Conservation (phyloP, 2,329 filamentous ascomycete genomes). For the Dendryphion nanum region DNA sequence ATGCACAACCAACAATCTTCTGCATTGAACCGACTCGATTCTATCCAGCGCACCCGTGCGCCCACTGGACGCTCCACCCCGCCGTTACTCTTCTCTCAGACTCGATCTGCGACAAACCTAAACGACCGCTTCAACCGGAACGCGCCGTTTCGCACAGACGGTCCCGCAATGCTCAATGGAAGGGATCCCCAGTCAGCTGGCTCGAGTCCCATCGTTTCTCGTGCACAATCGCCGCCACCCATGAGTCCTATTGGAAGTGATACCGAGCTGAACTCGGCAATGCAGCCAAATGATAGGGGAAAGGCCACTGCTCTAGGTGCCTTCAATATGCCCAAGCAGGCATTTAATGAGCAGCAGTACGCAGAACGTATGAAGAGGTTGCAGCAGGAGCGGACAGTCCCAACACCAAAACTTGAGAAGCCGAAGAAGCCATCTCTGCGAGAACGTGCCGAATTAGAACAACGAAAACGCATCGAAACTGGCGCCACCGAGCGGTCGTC, state of each 20-base stretch:
- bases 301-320: slow-evolving; percentile 75
- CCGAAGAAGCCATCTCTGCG: slow-evolving; percentile 23
- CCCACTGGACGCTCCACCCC: slow-evolving; percentile 53
- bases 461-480: slow-evolving; percentile 29
- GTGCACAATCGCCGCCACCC: slow-evolving; percentile 54
- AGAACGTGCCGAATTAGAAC: slow-evolving; percentile 37
- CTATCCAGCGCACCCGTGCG: slow-evolving; percentile 61
- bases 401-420: slow-evolving; percentile 37
- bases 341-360: slow-evolving; percentile 84
- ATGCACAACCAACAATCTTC: slow-evolving; percentile 77
- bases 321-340: slow-evolving; percentile 70
- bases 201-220: slow-evolving; percentile 41
- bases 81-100: slow-evolving; percentile 41
- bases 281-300: slow-evolving; percentile 73
- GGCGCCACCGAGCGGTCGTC: slow-evolving; percentile 18
- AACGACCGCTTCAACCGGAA: slow-evolving; percentile 45
- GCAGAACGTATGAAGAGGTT: slow-evolving; percentile 78
- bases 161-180: slow-evolving; percentile 38
- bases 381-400: slow-evolving; percentile 69
- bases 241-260: slow-evolving; percentile 70
- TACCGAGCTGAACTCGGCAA: slow-evolving; percentile 60
- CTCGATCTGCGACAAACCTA: slow-evolving; percentile 47
- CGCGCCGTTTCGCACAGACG: slow-evolving; percentile 44
- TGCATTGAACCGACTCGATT: slow-evolving; percentile 76
- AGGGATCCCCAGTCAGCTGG: slow-evolving; percentile 34